Evolutionary conservation across 1,284 basidiomycete genomes (phyloP).

Genomic region (Xerocomus minutiporus): DNA sequence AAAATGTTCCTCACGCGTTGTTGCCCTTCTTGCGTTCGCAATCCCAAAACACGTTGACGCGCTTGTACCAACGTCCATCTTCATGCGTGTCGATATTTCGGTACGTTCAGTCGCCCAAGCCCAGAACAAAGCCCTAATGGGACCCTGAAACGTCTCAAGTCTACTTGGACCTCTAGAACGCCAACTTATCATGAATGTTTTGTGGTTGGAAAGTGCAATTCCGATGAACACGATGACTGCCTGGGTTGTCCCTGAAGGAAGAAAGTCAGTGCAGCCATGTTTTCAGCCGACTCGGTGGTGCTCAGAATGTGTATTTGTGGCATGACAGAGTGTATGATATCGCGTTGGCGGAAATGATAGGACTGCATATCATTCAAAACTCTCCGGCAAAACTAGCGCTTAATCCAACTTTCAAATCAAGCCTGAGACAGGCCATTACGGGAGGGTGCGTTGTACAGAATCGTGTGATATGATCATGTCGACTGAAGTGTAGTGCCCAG

Average conservation of each 20-base stretch:
- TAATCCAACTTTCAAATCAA: constrained; percentile 75
- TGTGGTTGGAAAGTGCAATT: constrained; percentile 87
- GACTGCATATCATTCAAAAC: constrained; percentile 72
- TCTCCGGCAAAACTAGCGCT: constrained; percentile 60
- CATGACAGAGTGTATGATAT: constrained; percentile 63
- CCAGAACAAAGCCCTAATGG: not conserved
- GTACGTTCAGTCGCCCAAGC: constrained; percentile 31
- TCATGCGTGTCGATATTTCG: constrained; percentile 93
- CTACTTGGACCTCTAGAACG: constrained; percentile 82
- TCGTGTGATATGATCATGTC: not conserved
- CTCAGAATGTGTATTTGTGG: constrained; percentile 8
- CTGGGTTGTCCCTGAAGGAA: constrained; percentile 76
- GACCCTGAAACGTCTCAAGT: constrained; percentile 40
- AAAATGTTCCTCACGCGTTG: constrained; percentile 52
- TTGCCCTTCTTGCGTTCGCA: constrained; percentile 84
- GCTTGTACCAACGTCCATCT: constrained; percentile 86
- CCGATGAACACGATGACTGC: constrained; percentile 69
- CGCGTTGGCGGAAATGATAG: constrained; percentile 61
- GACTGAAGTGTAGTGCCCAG: constrained; percentile 40
- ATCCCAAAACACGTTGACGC: constrained; percentile 76
- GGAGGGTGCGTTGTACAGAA: constrained; percentile 64
- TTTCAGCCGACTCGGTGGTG: constrained; percentile 11
- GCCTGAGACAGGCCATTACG: constrained; percentile 83
- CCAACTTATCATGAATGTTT: constrained; percentile 85
- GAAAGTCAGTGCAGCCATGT: constrained; percentile 48